Percentiles rank a stretch among this genome's conserved stretches.
Evolutionary conservation across 345 rosid genomes (phyloP).

Genomic region (Cardamine chenopodiifolia): DNA sequence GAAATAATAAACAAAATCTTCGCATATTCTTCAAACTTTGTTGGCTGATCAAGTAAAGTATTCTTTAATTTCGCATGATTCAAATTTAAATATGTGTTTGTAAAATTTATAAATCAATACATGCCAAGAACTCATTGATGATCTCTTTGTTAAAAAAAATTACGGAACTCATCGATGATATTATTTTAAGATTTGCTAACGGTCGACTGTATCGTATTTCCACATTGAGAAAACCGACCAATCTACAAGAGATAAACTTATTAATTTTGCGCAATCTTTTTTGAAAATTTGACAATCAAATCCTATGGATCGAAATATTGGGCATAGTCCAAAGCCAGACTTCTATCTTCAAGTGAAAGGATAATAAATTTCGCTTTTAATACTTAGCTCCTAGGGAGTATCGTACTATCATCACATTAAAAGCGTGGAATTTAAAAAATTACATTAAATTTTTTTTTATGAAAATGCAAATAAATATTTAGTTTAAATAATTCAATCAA

Average conservation of each 20-base stretch:
- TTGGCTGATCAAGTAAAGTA: conserved; percentile 3
- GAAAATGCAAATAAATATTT: no score
- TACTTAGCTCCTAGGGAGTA: not conserved
- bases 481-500: no score
- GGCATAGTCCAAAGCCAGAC: not conserved
- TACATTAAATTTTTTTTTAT: no score
- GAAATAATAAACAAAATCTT: not conserved
- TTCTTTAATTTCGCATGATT: not conserved
- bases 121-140: no score
- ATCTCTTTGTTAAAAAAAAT: not conserved
- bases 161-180: not conserved
- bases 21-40: conserved; percentile 4
- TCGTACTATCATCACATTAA: no score
- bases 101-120: no score
- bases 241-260: not conserved
- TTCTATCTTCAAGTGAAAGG: not conserved
- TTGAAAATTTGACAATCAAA: not conserved
- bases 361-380: no score
- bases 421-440: no score
- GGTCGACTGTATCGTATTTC: conserved; percentile 10
- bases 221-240: not conserved
- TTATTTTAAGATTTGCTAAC: not conserved
- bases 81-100: not conserved
- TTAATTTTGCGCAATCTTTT: not conserved
- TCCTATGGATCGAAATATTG: not conserved